Percentiles rank a stretch among this genome's conserved stretches.
Conservation (phyloP, 2,329 filamentous ascomycete genomes). For the Pleoardoris graminearum region DNA sequence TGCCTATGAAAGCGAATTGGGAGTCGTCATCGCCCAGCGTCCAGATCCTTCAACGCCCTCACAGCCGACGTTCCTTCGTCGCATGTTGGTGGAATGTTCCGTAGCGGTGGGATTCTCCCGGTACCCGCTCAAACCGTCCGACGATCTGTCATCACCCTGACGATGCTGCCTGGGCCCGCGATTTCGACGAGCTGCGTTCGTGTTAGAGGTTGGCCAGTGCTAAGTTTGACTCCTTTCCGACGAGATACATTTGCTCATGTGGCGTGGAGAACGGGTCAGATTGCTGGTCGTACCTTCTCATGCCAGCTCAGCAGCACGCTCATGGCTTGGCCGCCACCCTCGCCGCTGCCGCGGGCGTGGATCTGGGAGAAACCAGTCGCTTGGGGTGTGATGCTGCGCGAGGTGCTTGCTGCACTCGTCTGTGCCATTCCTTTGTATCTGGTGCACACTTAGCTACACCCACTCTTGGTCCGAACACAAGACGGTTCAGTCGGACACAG, state of each 20-base stretch:
- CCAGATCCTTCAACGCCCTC: conserved; percentile 6
- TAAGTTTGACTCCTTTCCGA: too few species aligned
- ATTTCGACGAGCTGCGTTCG: conserved; percentile 74
- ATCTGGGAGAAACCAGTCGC: conserved; percentile 88
- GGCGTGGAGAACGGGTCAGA: too few species aligned
- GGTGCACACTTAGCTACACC: conserved; percentile 22
- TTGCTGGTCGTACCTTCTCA: conserved; percentile 66
- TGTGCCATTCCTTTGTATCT: conserved; percentile 85
- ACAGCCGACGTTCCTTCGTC: conserved; percentile 6
- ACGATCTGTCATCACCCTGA: conserved; percentile 94
- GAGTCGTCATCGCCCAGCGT: neutral
- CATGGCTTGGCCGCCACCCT: conserved; percentile 84
- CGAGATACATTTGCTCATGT: too few species aligned
- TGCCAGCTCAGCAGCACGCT: conserved; percentile 98
- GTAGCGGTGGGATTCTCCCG: conserved; percentile 8
- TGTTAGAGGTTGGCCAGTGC: conserved; percentile 27
- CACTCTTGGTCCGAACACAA: conserved; percentile 1
- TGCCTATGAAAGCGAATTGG: conserved; percentile 9
- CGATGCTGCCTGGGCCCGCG: conserved; percentile 84
- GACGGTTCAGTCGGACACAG: conserved; percentile 8
- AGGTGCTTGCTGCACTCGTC: conserved; percentile 32
- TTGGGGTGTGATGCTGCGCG: conserved; percentile 66
- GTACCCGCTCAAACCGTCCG: conserved; percentile 69
- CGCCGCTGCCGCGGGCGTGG: conserved; percentile 60
- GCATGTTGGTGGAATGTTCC: conserved; percentile 12